Base-by-base conservation (phyloP, 139 green algal species). In the Chlorella sorokiniana region DNA sequence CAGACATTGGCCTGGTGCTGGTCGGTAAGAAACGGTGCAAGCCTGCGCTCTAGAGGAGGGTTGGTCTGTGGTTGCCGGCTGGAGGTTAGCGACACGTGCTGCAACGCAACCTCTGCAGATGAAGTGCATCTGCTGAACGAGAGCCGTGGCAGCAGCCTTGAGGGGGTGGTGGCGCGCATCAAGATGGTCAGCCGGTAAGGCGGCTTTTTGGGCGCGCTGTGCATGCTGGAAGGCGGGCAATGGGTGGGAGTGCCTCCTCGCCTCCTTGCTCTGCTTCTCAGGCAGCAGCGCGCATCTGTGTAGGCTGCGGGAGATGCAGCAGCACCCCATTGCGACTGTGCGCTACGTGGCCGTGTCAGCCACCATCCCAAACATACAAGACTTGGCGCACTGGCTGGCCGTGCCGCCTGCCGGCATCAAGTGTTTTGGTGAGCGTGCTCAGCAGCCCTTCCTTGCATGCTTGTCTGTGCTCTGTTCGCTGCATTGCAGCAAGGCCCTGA, bases 51-150 rank as follows among this genome's bases (percentile, higher is more conserved):
- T 7, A 37, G 59, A 10, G 25, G 25, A 31, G 16, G 22, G 59
- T 65, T n/a, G 22, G 7, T 16, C 22, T 10, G 22, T 7, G 25
- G 22, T 10, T 16, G 20, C 9, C 31, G 6, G 33, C 31, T 59
- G 48, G 16, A 25, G 48, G 48, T 59, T 59, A 59, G 14, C 16
- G n/a, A n/a, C n/a, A n/a, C n/a, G n/a, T n/a, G n/a, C 61, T 71
- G 64, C 2, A 23, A n/a, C 33, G 25, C 33, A 68, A 14, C 22
- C 33, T 48, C 37, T 41, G 56, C 54, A 79, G 75, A 98, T 78
- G 95, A 99, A 86, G 93, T 98, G 27, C 96, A 99, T 76, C 83
- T 98, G 56, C 86, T 99, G 37, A 89, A 87, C 27, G 94, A 98
- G 52, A 37, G 75, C 38, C 87, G 96, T 3, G 96, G 96, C 33